Base-by-base conservation (phyloP, 2,329 filamentous ascomycete species). In the Fusarium domesticum region DNA sequence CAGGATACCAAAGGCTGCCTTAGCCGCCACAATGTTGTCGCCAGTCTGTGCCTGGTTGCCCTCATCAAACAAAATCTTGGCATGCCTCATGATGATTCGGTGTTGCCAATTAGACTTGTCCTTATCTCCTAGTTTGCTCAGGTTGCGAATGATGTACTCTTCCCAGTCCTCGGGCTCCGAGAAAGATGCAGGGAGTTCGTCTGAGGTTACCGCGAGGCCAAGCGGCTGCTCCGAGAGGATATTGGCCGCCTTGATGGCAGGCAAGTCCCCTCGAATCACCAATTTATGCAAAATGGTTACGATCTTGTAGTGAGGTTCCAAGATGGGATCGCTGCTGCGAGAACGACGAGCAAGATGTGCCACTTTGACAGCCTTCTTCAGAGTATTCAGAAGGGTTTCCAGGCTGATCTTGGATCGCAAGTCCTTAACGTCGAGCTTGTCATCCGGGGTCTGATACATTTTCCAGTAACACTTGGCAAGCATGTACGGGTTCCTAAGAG, bases 71-170 rank as follows among this genome's bases (percentile, higher is more conserved):
- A 82, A 57, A 16, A 83, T 77, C 25, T 69, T 70, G 2, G 80
- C 75, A 58, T 88, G 84, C 18, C 90, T 83, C 60, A 85, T 84
- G 41, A 89, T 88, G 70, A 96, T 90, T 16, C 91, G 85, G 64
- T 96, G 91, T 61, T 96, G 91, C 91, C 91, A 96, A 58, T 93
- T 92, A 1, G 88, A 87, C 71, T 95, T 95, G 67, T 96, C 91
- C 48, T 89, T 89, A 37, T 82, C 79, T 11, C 75, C 74, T 8
- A 83, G 62, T 41, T 72, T 72, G 6, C 68, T 68, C 32, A 83
- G 59, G 35, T 70, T 77, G 37, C 70, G 70, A 31, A 80, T 74
- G 6, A 81, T 67, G 38, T 76, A 80, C 25, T 70, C 68, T 36
- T 80, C 74, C 78, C 79, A 75, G 67, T 81, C 78, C 56, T 88